Evolutionary conservation across 768 basidiomycete genomes (phyloP).

Genomic region (Lactarius indigo): DNA sequence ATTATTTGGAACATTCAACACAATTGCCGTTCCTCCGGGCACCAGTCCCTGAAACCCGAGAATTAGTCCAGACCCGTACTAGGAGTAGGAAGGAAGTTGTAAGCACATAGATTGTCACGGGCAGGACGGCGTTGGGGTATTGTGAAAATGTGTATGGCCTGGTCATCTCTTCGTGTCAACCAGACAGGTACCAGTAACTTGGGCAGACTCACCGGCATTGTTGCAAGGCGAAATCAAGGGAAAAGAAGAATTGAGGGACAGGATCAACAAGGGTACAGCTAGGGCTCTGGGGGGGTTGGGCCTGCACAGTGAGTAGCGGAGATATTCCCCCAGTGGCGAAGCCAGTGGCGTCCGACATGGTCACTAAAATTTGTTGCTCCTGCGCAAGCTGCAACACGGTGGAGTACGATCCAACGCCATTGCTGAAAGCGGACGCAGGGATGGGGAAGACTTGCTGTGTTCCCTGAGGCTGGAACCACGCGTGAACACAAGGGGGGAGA

Average conservation of each 20-base stretch:
- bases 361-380: conserved; percentile 44
- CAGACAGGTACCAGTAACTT: background rate
- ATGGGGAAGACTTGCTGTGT: conserved; percentile 55
- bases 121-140: conserved; percentile 46
- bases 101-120: conserved; percentile 53
- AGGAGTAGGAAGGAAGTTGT: background rate
- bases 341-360: conserved; percentile 71
- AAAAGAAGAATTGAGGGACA: conserved; percentile 44
- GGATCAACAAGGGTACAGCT: conserved; percentile 50
- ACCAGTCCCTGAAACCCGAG: conserved; percentile 49
- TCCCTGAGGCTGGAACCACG: conserved; percentile 3
- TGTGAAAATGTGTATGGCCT: conserved; percentile 28
- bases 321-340: conserved; percentile 65
- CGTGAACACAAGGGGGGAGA: background rate
- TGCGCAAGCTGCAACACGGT: conserved; percentile 42
- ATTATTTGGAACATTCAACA: conserved; percentile 41
- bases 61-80: conserved; percentile 12
- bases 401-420: conserved; percentile 52
- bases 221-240: conserved; percentile 48
- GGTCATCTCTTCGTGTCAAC: background rate
- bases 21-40: conserved; percentile 54
- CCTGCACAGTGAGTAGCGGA: conserved; percentile 45
- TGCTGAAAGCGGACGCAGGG: conserved; percentile 49
- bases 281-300: conserved; percentile 36
- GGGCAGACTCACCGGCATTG: conserved; percentile 53